A percentile compares a stretch with the other conserved stretches of the same genome.
phyloP scores from a whole-genome alignment of 2,329 filamentous ascomycete genomes.

The Fusarium torreyae region DNA sequence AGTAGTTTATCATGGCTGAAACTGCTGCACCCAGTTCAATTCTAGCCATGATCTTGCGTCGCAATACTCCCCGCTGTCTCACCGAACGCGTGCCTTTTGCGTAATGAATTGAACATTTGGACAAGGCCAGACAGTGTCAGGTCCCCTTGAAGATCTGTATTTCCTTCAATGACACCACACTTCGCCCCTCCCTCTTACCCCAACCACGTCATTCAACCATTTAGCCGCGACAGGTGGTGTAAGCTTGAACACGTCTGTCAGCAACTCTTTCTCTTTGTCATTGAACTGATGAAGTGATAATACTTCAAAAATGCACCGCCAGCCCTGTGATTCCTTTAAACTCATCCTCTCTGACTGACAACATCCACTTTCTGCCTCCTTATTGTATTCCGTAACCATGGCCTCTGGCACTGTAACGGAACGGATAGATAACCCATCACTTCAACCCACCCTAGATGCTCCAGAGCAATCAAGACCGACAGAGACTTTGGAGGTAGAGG shows the following conservation, averaged over 20 bases:
- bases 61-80: neutral
- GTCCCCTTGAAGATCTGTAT: neutral
- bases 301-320: rapidly evolving
- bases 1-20: no score
- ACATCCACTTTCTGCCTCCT: rapidly evolving
- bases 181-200: neutral
- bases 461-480: neutral
- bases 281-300: rapidly evolving
- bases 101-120: neutral
- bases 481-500: constrained; percentile 20
- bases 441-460: neutral
- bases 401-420: constrained; percentile 5
- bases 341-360: rapidly evolving
- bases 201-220: constrained; percentile 8
- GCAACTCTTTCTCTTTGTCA: neutral
- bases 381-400: neutral
- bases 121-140: neutral
- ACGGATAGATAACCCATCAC: rapidly evolving
- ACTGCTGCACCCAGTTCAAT: neutral
- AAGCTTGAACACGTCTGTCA: constrained; percentile 15
- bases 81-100: neutral
- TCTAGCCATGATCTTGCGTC: neutral
- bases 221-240: constrained; percentile 4
- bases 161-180: constrained; percentile 15
- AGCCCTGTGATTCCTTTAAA: rapidly evolving